phyloP scores from a whole-genome alignment of 805 yeast genomes.

The Hanseniaspora clermontiae region DNA sequence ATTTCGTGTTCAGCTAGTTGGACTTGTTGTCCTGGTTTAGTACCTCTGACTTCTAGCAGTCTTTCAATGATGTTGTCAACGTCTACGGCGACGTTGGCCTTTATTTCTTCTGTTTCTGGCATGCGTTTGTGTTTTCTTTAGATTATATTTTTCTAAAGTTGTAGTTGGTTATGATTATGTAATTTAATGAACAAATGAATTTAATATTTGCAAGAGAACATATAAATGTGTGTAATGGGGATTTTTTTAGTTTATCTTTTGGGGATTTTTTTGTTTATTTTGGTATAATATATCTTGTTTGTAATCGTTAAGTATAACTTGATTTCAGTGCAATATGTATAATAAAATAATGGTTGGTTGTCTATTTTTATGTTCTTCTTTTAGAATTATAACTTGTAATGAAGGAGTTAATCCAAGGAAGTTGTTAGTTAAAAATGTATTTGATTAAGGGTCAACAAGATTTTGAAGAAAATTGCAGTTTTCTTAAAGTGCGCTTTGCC shows the following conservation, averaged over 20 bases:
- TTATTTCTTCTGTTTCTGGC: slow-evolving; percentile 11
- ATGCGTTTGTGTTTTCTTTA: neutral
- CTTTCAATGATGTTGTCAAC: slow-evolving; percentile 95
- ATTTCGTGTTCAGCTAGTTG: slow-evolving; percentile 88
- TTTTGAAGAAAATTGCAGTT: too few species aligned
- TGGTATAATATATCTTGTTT: too few species aligned
- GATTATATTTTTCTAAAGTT: neutral
- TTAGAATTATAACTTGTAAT: too few species aligned
- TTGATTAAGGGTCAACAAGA: too few species aligned
- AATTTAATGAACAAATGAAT: neutral
- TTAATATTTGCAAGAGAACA: neutral
- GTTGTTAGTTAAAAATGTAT: too few species aligned
- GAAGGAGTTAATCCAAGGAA: too few species aligned
- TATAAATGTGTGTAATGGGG: neutral
- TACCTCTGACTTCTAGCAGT: slow-evolving; percentile 91
- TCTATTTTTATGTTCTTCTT: too few species aligned
- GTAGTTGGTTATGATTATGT: neutral
- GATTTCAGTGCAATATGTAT: neutral
- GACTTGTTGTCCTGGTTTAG: slow-evolving; percentile 96
- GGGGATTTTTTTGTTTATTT: neutral
- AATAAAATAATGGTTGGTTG: neutral
- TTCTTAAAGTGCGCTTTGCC: neutral
- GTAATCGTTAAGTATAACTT: neutral
- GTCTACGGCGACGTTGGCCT: slow-evolving; percentile 48
- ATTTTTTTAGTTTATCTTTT: neutral